Evolutionary conservation across 176 grass and related monocot genomes (phyloP).

Genomic region (Tillandsia leiboldiana): DNA sequence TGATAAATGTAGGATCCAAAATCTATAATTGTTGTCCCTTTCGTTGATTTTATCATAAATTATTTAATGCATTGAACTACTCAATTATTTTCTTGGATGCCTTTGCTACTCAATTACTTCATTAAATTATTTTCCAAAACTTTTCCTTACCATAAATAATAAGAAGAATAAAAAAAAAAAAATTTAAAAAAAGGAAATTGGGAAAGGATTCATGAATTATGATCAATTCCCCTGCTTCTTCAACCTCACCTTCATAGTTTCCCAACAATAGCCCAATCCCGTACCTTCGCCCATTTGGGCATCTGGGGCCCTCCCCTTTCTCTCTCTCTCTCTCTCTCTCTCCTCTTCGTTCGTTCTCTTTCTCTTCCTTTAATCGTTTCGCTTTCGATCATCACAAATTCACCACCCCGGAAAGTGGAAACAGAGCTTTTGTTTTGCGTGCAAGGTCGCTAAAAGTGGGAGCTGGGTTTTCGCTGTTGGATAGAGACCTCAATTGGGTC

Average conservation of each 20-base stretch:
- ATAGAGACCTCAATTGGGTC: background rate
- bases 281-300: background rate
- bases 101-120: no score
- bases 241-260: background rate
- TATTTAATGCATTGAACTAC: no score
- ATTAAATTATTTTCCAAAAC: no score
- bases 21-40: no score
- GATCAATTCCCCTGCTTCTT: no score
- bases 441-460: background rate
- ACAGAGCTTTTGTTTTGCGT: slow-evolving; percentile 1
- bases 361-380: background rate
- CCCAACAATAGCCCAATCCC: background rate
- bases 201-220: background rate
- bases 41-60: no score
- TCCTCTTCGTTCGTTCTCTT: slow-evolving; percentile 11
- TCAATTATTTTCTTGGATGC: no score
- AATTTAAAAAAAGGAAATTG: no score
- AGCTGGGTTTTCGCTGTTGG: background rate
- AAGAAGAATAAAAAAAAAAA: background rate
- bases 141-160: no score
- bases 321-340: slow-evolving; percentile 18
- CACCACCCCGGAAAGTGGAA: background rate
- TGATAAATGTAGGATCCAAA: no score
- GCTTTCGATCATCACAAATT: background rate
- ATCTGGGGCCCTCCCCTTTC: background rate